phyloP scores from a whole-genome alignment of 202 grass and related monocot species.

The Elaeis oleifera region DNA sequence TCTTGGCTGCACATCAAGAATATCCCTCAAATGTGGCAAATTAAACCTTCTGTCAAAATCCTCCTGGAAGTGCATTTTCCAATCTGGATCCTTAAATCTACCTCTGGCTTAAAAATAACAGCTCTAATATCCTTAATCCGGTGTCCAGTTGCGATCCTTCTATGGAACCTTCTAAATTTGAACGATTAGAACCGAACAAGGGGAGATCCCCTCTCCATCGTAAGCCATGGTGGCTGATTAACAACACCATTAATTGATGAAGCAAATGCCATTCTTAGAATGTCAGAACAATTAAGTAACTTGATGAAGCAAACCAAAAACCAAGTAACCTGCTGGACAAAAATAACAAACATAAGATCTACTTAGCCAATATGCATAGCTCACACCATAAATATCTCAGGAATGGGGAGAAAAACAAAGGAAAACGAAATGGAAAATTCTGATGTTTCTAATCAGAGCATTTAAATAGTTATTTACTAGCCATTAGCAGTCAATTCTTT shows the following conservation, averaged over 20 bases:
- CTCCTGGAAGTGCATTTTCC: constrained; percentile 78
- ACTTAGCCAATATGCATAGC: no score
- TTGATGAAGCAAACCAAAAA: no score
- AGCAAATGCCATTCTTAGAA: constrained; percentile 41
- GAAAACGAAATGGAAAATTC: no score
- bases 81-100: constrained; percentile 56
- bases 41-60: constrained; percentile 65
- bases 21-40: constrained; percentile 77
- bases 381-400: no score
- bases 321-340: no score
- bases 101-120: constrained; percentile 25
- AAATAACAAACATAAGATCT: no score
- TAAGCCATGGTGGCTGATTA: constrained; percentile 11
- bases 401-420: no score
- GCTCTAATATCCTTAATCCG: constrained; percentile 31
- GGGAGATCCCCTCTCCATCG: not conserved
- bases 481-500: no score
- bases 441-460: no score
- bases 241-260: constrained; percentile 28
- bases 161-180: constrained; percentile 18
- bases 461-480: no score
- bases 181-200: constrained; percentile 3
- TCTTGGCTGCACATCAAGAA: constrained; percentile 63
- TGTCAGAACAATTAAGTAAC: no score
- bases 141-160: constrained; percentile 11